Conservation (phyloP, 2,329 filamentous ascomycete species). For the Fusarium bactridioides region DNA sequence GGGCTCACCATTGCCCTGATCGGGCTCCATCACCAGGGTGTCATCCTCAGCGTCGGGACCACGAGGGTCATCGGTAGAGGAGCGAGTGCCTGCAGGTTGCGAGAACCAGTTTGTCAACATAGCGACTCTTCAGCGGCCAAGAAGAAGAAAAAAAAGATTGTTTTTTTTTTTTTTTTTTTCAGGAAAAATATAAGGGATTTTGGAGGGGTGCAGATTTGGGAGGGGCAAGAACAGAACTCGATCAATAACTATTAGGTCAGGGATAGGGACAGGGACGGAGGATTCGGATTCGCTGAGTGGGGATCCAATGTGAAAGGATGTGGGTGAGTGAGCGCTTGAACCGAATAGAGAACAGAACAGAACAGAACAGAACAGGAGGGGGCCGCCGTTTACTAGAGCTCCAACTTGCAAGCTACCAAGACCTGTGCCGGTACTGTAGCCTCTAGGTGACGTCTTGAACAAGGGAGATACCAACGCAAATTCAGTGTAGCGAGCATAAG, state of each 20-base stretch:
- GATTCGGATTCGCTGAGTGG: constrained; percentile 36
- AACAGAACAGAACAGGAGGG: constrained; percentile 11
- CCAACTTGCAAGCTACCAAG: constrained; percentile 2
- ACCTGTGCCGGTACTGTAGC: background rate
- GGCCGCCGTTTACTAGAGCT: constrained; percentile 26
- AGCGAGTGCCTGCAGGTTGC: constrained; percentile 55
- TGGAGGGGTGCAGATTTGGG: constrained; percentile 26
- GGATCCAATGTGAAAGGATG: constrained; percentile 18
- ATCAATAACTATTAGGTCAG: constrained; percentile 13
- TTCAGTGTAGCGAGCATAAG: background rate
- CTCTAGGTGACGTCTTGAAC: constrained; percentile 12
- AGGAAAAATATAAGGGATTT: constrained; percentile 11
- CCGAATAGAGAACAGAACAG: constrained; percentile 10
- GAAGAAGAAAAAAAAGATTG: background rate
- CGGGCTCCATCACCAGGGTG: constrained; percentile 84
- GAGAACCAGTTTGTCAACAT: constrained; percentile 56
- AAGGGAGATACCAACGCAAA: background rate
- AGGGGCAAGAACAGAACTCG: constrained; percentile 19
- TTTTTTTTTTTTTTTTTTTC: background rate
- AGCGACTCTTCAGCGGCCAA: constrained; percentile 20
- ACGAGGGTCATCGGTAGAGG: constrained; percentile 64
- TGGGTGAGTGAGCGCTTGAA: constrained; percentile 35
- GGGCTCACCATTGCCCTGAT: constrained; percentile 85
- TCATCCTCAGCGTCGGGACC: constrained; percentile 66
- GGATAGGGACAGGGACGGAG: constrained; percentile 21